Evolutionary conservation across 495 filamentous ascomycete genomes (phyloP), one percentile per base, ranked within the genome.

Genomic region (Penicillium odoratum): DNA sequence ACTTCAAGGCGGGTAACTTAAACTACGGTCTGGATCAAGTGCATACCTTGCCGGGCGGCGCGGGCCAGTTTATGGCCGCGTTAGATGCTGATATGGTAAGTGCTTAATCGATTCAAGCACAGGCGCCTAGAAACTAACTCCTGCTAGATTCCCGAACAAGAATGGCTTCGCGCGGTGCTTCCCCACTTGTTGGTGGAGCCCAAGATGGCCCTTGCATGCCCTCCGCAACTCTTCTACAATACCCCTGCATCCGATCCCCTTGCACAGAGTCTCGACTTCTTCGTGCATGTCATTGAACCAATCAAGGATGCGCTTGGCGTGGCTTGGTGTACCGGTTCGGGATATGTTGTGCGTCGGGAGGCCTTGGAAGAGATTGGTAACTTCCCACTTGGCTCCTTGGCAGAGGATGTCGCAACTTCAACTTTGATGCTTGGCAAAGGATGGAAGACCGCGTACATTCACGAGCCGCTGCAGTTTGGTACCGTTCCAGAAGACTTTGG

Each of bases 1-100:
- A 81, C 60, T 83, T 78, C 69, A 85, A 85, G 66, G 78, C 80
- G 5, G 82, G 82, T 42, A 85, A 84, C 50, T 67, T 85, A 21
- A 79, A 78, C 56, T 74, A 74, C 55, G 81, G 76, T 31, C 63
- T 82, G 7, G 70, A 74, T 5, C 66, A 76, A 33, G 64, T 70
- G 15, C 61, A 59, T 0, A 55, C 36, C 1, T 52, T 81, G 26
- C 62, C 67, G 0, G 76, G 76, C 8, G 79, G 77, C 7, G 63
- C 75, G 13, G 67, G 69, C 26, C 68, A 83, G 51, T 82, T 70
- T 60, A 72, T 83, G 57, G 80, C 80, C 9, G 74, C 74, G 13
- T 62, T 83, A 48, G 81, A 84, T 62, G 80, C 78, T 16, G 81
- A 84, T 59, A 83, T 84, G 81, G 69, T 72, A 61, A 66, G 57